phyloP scores from a whole-genome alignment of 164 flowering plant genomes.

The Stephania japonica region DNA sequence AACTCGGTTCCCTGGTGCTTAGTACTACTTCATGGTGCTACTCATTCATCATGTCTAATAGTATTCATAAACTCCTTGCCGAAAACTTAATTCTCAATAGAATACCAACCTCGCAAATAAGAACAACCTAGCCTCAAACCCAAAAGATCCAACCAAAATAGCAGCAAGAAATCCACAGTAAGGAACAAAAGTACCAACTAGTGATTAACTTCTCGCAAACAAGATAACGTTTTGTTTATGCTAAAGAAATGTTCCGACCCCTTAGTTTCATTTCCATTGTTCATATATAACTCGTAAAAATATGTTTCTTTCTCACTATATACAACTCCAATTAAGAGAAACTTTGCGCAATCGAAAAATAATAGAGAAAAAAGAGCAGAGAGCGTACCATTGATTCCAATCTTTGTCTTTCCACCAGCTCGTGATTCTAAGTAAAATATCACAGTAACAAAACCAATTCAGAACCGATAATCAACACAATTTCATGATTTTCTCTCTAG shows the following conservation, averaged over 20 bases:
- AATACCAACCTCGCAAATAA: no score
- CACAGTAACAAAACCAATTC: background rate
- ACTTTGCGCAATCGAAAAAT: background rate
- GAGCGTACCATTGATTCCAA: conserved; percentile 86
- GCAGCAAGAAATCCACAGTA: no score
- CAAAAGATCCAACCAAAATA: no score
- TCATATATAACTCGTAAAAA: background rate
- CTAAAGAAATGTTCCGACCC: background rate
- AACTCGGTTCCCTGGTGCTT: background rate
- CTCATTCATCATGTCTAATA: background rate
- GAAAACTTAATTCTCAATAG: no score
- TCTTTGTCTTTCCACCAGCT: conserved; percentile 53
- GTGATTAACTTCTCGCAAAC: no score
- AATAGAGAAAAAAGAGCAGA: background rate
- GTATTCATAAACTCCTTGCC: background rate
- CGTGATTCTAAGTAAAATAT: conserved; percentile 39
- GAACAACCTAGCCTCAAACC: no score
- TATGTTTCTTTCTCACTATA: background rate
- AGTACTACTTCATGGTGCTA: background rate
- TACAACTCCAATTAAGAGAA: background rate
- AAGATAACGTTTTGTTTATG: background rate
- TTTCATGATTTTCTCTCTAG: background rate
- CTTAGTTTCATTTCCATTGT: background rate
- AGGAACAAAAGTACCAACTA: no score
- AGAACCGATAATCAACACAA: background rate